Evolutionary conservation across 257 asterid species (phyloP).

Genomic region (Nicotiana otophora): DNA sequence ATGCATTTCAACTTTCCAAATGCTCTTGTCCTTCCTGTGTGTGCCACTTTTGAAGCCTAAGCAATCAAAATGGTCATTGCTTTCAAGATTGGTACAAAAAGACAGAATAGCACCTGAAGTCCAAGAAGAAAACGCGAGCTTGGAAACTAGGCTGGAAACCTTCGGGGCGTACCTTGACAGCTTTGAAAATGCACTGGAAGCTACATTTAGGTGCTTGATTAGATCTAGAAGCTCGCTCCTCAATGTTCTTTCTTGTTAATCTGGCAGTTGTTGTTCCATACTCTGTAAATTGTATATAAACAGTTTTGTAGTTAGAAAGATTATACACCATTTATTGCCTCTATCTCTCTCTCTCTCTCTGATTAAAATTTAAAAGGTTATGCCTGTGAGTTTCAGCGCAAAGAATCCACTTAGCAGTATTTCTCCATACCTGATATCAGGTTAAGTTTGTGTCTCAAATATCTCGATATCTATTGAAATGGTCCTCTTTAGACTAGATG

Average conservation of each 20-base stretch:
- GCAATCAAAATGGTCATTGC: slow-evolving; percentile 22
- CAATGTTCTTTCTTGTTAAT: no score
- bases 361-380: background rate
- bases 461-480: background rate
- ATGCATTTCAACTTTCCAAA: slow-evolving; percentile 16
- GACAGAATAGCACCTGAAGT: no score
- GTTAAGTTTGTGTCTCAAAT: background rate
- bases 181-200: no score
- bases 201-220: no score
- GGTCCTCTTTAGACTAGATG: background rate
- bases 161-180: no score
- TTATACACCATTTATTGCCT: slow-evolving; percentile 8
- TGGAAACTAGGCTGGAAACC: no score
- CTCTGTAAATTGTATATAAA: no score
- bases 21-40: slow-evolving; percentile 6
- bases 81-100: background rate
- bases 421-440: background rate
- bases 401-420: background rate
- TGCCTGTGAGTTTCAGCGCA: background rate
- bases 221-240: no score
- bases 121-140: no score
- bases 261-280: no score
- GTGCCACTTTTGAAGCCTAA: slow-evolving; percentile 17
- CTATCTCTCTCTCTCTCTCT: background rate
- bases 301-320: background rate